These are phyloP conservation scores for Cystofilobasidium ferigula DNA, from an alignment of 768 basidiomycete species.

Conservation along the genomic window DNA sequence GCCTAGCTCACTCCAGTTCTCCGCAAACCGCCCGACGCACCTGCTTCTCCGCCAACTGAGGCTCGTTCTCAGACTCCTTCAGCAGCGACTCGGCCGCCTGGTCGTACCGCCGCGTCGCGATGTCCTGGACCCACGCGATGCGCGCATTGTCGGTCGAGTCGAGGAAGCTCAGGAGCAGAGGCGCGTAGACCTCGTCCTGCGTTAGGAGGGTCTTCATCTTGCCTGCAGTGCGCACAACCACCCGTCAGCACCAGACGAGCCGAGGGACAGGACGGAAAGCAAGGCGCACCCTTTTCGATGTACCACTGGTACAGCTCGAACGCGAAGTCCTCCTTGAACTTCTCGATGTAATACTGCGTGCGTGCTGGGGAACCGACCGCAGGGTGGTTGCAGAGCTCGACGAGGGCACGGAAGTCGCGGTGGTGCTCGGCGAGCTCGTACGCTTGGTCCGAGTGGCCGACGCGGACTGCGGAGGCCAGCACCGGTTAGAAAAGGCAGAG, in stretches of 20 bases:
- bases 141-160: constrained; percentile 48
- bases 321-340: constrained; percentile 71
- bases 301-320: constrained; percentile 88
- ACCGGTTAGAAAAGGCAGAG: not conserved
- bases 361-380: constrained; percentile 37
- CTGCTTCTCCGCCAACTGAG: constrained; percentile 60
- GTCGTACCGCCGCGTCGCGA: constrained; percentile 57
- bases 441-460: constrained; percentile 57
- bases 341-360: constrained; percentile 59
- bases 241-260: too few species aligned
- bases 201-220: constrained; percentile 72
- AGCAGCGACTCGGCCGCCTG: constrained; percentile 56
- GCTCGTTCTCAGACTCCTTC: constrained; percentile 50
- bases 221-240: constrained; percentile 43
- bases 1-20: not conserved
- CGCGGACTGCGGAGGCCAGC: constrained; percentile 30
- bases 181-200: constrained; percentile 53
- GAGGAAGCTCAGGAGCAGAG: constrained; percentile 65
- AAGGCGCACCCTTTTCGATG: constrained; percentile 65
- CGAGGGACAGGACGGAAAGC: not conserved
- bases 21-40: constrained; percentile 42
- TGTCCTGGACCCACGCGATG: constrained; percentile 72
- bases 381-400: constrained; percentile 60
- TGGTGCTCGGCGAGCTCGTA: constrained; percentile 77
- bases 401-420: constrained; percentile 73